Evolutionary conservation across 2,329 filamentous ascomycete genomes (phyloP).

Genomic region (Cladosporium cucumerinum): DNA sequence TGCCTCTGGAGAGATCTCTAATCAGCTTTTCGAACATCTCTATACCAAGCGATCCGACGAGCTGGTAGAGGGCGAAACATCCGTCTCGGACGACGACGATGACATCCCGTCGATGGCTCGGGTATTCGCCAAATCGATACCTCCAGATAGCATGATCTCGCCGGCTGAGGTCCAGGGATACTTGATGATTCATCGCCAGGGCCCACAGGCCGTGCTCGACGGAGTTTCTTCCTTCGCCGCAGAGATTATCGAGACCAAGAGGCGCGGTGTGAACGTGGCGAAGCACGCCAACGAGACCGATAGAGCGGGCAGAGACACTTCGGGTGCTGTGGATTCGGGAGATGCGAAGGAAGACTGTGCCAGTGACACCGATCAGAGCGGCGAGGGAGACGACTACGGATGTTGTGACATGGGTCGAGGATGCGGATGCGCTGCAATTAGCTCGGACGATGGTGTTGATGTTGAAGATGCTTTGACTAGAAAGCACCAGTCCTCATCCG

Average conservation of each 20-base stretch:
- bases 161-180: slow-evolving; percentile 52
- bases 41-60: slow-evolving; percentile 16
- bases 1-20: slow-evolving; percentile 37
- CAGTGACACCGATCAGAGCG: neutral
- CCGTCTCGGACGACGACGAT: neutral
- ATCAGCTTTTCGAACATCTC: slow-evolving; percentile 39
- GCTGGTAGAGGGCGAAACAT: neutral
- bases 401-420: neutral
- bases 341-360: neutral
- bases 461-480: neutral
- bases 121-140: neutral
- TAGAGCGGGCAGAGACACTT: neutral
- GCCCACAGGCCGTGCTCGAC: slow-evolving; percentile 43
- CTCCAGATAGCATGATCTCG: slow-evolving; percentile 35
- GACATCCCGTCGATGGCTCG: neutral
- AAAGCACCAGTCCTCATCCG: neutral
- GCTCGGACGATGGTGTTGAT: neutral
- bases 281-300: neutral
- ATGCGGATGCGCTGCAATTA: neutral
- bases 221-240: slow-evolving; percentile 41
- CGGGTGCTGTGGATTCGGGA: neutral
- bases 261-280: neutral
- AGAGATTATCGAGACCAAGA: slow-evolving; percentile 24
- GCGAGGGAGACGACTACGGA: neutral
- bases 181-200: slow-evolving; percentile 46